A percentile compares a stretch with the other conserved stretches of the same genome.
Conservation (phyloP, 805 yeast species). For the Millerozyma acaciae region DNA sequence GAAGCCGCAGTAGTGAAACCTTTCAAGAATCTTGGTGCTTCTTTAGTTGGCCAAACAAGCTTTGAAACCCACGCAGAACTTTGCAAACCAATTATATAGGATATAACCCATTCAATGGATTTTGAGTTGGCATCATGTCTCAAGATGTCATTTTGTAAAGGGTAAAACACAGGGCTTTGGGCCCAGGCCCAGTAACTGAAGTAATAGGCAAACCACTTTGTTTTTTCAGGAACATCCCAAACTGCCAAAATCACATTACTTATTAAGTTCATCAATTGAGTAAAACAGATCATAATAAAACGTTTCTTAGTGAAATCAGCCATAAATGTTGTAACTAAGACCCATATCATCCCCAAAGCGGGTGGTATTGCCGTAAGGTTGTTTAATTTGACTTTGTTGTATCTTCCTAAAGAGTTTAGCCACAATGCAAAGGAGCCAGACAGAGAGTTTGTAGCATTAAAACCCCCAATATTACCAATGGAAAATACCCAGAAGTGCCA, state of each 20-base stretch:
- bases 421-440: constrained; percentile 49
- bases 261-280: constrained; percentile 51
- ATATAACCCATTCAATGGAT: constrained; percentile 53
- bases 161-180: constrained; percentile 58
- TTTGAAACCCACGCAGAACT: constrained; percentile 53
- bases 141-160: constrained; percentile 55
- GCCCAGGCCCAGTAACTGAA: constrained; percentile 61
- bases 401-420: constrained; percentile 39
- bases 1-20: constrained; percentile 53
- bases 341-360: constrained; percentile 40
- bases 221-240: constrained; percentile 55
- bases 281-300: constrained; percentile 50
- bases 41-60: constrained; percentile 52
- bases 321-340: constrained; percentile 29
- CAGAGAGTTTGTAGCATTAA: constrained; percentile 55
- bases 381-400: constrained; percentile 27
- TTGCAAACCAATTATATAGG: constrained; percentile 53
- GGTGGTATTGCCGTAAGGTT: constrained; percentile 46
- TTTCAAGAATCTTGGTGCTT: constrained; percentile 52
- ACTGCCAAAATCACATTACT: constrained; percentile 54
- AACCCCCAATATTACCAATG: constrained; percentile 54
- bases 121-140: constrained; percentile 54
- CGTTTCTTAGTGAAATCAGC: constrained; percentile 45
- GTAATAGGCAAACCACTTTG: constrained; percentile 64
- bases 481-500: constrained; percentile 61